Evolutionary conservation across 2,329 filamentous ascomycete genomes (phyloP).

Genomic region (Chalara sp.): DNA sequence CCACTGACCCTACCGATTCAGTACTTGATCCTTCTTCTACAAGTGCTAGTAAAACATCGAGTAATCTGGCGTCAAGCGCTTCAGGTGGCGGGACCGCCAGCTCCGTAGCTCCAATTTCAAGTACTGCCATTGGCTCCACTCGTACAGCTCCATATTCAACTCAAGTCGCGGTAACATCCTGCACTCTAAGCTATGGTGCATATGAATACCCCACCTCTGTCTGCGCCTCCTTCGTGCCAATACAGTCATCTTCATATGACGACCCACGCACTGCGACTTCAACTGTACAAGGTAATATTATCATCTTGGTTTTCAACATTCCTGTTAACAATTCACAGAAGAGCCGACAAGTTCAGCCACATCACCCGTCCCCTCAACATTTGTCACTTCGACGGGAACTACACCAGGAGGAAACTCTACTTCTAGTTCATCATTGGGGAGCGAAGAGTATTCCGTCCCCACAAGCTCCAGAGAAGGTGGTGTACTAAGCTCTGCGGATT

Average conservation of each 20-base stretch:
- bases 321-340: not conserved
- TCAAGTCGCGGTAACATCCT: too few species aligned
- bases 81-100: too few species aligned
- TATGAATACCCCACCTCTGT: not conserved
- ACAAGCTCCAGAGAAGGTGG: not conserved
- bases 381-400: constrained; percentile 8
- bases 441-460: not conserved
- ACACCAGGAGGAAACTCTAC: not conserved
- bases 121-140: too few species aligned
- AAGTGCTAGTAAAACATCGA: not conserved
- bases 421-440: not conserved
- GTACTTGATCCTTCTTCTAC: constrained; percentile 1
- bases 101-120: too few species aligned
- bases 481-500: not conserved
- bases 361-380: constrained; percentile 6
- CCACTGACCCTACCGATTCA: constrained; percentile 5
- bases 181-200: too few species aligned
- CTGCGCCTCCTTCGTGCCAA: not conserved
- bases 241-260: too few species aligned
- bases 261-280: too few species aligned
- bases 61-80: too few species aligned
- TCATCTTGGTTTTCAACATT: not conserved
- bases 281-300: too few species aligned
- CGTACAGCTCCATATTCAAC: too few species aligned
- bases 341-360: constrained; percentile 4